These are phyloP conservation scores for Phytophthora chlamydospora DNA, from an alignment of 352 stramenopile genomes.

Conservation along the genomic window DNA sequence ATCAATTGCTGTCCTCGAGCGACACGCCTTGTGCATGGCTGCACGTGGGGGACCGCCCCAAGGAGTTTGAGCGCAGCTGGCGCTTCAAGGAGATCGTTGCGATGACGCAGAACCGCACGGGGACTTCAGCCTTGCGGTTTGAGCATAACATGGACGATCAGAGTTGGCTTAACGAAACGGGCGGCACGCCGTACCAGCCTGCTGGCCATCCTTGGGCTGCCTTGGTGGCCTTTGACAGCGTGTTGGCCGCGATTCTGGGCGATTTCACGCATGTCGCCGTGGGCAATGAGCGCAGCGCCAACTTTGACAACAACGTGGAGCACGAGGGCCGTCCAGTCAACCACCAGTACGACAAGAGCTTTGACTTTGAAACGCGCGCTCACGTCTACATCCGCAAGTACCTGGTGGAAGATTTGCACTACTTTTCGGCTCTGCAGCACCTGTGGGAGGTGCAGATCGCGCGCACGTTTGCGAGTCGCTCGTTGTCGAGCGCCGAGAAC, in stretches of 20 bases:
- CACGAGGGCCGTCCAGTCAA: constrained; percentile 43
- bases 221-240: constrained; percentile 47
- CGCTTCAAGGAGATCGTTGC: constrained; percentile 35
- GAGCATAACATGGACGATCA: constrained; percentile 44
- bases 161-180: constrained; percentile 35
- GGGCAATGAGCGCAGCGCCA: constrained; percentile 49
- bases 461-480: constrained; percentile 37
- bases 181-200: constrained; percentile 33
- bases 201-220: constrained; percentile 46
- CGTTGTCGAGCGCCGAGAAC: constrained; percentile 26
- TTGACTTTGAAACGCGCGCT: constrained; percentile 39
- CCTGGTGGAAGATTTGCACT: constrained; percentile 43
- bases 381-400: constrained; percentile 48
- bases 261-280: constrained; percentile 44
- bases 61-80: constrained; percentile 45
- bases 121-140: constrained; percentile 26
- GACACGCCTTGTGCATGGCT: constrained; percentile 38
- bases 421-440: constrained; percentile 51
- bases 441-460: constrained; percentile 56
- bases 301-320: constrained; percentile 46
- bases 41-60: constrained; percentile 41
- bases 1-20: constrained; percentile 33
- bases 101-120: constrained; percentile 36
- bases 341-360: constrained; percentile 61
- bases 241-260: constrained; percentile 37